These are phyloP conservation scores for Rhipidocladum racemiflorum DNA, from an alignment of 176 grass and related monocot species.

Conservation along the genomic window DNA sequence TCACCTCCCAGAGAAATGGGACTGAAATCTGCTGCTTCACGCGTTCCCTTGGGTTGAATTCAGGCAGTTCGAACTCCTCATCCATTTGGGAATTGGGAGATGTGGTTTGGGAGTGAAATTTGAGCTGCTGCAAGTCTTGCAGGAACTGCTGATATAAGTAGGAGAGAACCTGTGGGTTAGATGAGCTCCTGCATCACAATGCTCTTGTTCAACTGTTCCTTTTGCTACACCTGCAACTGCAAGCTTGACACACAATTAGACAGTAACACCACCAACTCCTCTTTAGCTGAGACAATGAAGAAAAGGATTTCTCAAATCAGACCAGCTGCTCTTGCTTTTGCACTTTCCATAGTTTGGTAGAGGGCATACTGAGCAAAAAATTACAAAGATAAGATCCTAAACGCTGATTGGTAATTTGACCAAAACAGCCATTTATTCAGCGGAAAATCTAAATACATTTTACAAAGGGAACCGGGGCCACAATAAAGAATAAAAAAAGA, in stretches of 20 bases:
- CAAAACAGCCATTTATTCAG: slow-evolving; percentile 59
- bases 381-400: background rate
- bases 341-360: slow-evolving; percentile 13
- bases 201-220: slow-evolving; percentile 82
- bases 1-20: slow-evolving; percentile 79
- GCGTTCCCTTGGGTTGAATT: slow-evolving; percentile 53
- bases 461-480: slow-evolving; percentile 38
- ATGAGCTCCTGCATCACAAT: slow-evolving; percentile 68
- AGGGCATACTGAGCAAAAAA: slow-evolving; percentile 1
- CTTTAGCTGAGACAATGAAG: slow-evolving; percentile 34
- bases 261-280: slow-evolving; percentile 41
- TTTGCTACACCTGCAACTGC: slow-evolving; percentile 27
- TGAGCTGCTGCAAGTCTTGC: slow-evolving; percentile 18
- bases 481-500: slow-evolving; percentile 69
- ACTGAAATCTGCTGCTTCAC: slow-evolving; percentile 80
- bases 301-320: slow-evolving; percentile 2
- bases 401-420: slow-evolving; percentile 23
- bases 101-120: slow-evolving; percentile 26
- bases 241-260: slow-evolving; percentile 35
- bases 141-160: slow-evolving; percentile 39
- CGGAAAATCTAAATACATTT: slow-evolving; percentile 57
- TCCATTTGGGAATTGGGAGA: slow-evolving; percentile 37
- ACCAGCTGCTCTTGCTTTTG: slow-evolving; percentile 27
- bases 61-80: slow-evolving; percentile 42
- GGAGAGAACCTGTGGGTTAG: slow-evolving; percentile 49